Evolutionary conservation across 1,139 yeast genomes (phyloP).

Genomic region (Candida sojae): DNA sequence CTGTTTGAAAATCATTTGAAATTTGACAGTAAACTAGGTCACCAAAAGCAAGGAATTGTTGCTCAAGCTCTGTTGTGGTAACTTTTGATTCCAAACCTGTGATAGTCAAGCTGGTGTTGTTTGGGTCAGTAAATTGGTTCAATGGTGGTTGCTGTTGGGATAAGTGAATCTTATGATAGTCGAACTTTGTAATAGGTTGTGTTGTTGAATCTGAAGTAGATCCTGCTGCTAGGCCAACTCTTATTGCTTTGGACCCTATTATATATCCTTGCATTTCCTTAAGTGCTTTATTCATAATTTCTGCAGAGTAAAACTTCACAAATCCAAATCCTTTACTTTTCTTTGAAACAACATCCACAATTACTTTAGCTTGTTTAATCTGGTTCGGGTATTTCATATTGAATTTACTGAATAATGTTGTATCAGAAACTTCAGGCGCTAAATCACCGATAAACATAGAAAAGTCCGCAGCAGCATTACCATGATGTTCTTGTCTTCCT

Average conservation of each 20-base stretch:
- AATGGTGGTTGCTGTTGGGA: conserved; percentile 38
- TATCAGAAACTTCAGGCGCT: conserved; percentile 75
- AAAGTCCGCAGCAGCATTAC: conserved; percentile 7
- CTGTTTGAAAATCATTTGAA: conserved; percentile 23
- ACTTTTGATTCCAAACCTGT: conserved; percentile 31
- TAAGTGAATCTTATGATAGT: conserved; percentile 7
- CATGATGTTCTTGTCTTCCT: conserved; percentile 25
- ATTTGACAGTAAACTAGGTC: conserved; percentile 29
- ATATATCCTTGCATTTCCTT: conserved; percentile 80
- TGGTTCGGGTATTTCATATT: conserved; percentile 67
- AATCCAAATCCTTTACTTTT: conserved; percentile 88
- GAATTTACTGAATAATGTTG: conserved; percentile 65
- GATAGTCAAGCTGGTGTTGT: conserved; percentile 34
- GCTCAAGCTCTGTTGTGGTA: conserved; percentile 30
- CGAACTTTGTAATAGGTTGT: conserved; percentile 8
- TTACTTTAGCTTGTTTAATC: conserved; percentile 82
- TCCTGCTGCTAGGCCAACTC: conserved; percentile 51
- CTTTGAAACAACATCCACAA: conserved; percentile 78
- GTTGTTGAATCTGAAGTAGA: conserved; percentile 12
- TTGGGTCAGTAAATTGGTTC: conserved; percentile 35
- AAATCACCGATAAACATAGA: conserved; percentile 77
- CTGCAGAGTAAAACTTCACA: conserved; percentile 74
- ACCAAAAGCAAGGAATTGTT: conserved; percentile 37
- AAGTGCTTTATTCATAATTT: conserved; percentile 75
- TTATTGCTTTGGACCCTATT: conserved; percentile 72